A percentile compares a stretch with the other conserved stretches of the same genome.
These are phyloP conservation scores for Neurospora tetraspora DNA, from an alignment of 495 filamentous ascomycete genomes.

Conservation along the genomic window DNA sequence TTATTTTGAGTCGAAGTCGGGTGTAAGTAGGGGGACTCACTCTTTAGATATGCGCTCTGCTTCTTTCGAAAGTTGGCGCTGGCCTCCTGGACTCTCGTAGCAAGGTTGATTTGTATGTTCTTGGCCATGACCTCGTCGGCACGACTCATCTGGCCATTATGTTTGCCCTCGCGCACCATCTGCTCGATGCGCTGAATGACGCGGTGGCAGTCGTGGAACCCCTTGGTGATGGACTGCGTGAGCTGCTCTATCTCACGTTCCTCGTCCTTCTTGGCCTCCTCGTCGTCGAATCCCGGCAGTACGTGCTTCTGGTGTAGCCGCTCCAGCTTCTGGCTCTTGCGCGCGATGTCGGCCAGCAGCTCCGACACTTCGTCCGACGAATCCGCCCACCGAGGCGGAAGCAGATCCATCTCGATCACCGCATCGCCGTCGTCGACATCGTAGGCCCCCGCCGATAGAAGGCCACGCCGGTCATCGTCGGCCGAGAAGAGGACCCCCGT, in stretches of 20 bases:
- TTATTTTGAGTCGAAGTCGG: not conserved
- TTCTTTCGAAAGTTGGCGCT: constrained; percentile 91
- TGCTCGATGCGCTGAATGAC: constrained; percentile 77
- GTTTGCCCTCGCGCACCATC: constrained; percentile 68
- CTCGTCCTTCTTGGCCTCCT: constrained; percentile 70
- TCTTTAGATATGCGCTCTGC: constrained; percentile 91
- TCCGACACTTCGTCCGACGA: constrained; percentile 89
- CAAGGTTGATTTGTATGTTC: constrained; percentile 89
- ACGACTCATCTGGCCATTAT: constrained; percentile 54
- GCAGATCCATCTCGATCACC: constrained; percentile 95
- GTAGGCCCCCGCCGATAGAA: constrained; percentile 69
- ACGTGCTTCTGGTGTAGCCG: constrained; percentile 95
- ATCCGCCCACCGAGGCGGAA: constrained; percentile 93
- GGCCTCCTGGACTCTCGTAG: constrained; percentile 80
- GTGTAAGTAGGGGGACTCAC: constrained; percentile 36
- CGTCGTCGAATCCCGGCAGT: constrained; percentile 92
- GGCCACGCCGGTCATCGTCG: constrained; percentile 68
- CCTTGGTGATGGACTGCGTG: constrained; percentile 79
- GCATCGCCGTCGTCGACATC: constrained; percentile 83
- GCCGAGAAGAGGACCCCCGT: constrained; percentile 27
- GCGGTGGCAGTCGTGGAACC: constrained; percentile 82
- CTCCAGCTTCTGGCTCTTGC: constrained; percentile 74
- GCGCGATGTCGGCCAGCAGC: constrained; percentile 66
- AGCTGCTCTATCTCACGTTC: constrained; percentile 82
- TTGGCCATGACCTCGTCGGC: constrained; percentile 91